Evolutionary conservation across 371 early-diverging fungal genomes (phyloP), one percentile per base, ranked within the genome.

Genomic region (Apophysomyces sp.): DNA sequence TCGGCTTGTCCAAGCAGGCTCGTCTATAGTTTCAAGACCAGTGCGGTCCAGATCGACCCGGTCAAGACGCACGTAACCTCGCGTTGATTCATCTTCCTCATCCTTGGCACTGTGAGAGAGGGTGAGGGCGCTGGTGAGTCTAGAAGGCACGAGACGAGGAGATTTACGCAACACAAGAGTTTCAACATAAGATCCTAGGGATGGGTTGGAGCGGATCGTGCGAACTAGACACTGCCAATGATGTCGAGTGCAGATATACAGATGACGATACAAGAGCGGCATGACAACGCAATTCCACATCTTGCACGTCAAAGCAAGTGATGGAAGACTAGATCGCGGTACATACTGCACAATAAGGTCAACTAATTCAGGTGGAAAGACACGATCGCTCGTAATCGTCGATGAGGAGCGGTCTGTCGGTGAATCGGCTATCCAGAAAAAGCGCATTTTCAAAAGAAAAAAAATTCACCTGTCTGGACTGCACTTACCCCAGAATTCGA

Each of bases 161-260:
- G 77, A 80, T 13, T 67, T 67, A 27, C 61, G 63, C 0, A 80
- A 51, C 6, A 74, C 73, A 8, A 80, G 53, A 0, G 74, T 67
- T 6, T 55, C 36, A 1, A 76, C 66, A 32, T 37, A 59, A 21
- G 49, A 4, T 55, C 67, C 56, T 60, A 73, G 24, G 37, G 60
- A 8, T 32, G 11, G 4, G 55, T 28, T 32, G 60, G 63, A 0
- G 28, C 21, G 31, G 28, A 71, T 55, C 2, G 68, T 67, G 3
- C 58, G 34, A 4, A 68, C 51, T 11, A 80, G 31, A 8, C 62
- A 30, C 7, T 55, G 28, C 75, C 76, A 76, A 37, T 76, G 77
- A 9, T 67, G 55, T 15, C 56, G 57, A 1, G 77, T 76, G 29
- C 67, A 18, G 40, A 80, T 66, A 40, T 68, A 65, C 15, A 80